phyloP scores from a whole-genome alignment of 73 alveolate genomes.

The Paramecium tetraurelia region DNA sequence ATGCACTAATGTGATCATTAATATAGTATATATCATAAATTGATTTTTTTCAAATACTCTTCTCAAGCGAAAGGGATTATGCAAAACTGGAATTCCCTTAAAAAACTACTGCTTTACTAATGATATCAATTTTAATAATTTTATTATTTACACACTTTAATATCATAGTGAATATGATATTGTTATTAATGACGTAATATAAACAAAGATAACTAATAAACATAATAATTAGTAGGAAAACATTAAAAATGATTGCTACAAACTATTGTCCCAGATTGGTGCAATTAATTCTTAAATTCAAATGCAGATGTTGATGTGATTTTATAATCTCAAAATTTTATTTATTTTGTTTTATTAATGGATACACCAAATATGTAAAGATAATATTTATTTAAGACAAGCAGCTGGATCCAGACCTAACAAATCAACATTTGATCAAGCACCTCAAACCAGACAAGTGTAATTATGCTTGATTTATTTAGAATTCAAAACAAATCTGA shows the following conservation, averaged over 20 bases:
- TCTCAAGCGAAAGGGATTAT: not conserved
- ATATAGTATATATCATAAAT: not conserved
- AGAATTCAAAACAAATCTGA: conserved; percentile 2
- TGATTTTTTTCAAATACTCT: not conserved
- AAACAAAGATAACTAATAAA: not conserved
- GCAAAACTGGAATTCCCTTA: not conserved
- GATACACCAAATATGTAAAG: not conserved
- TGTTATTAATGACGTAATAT: not conserved
- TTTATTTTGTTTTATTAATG: not conserved
- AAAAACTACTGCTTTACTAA: not conserved
- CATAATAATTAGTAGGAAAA: not conserved
- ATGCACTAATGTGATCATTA: not conserved
- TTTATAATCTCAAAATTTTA: not conserved
- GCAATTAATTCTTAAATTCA: not conserved
- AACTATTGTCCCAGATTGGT: not conserved
- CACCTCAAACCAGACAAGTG: not conserved
- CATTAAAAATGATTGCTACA: not conserved
- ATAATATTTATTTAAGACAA: not conserved
- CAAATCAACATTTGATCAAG: conserved; percentile 3
- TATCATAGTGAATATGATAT: not conserved
- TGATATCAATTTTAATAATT: not conserved
- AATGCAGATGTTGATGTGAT: not conserved
- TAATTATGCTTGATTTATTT: not conserved
- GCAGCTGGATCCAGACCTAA: conserved; percentile 32
- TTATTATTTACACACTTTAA: not conserved